Conservation (phyloP, 768 basidiomycete genomes). For the Solioccasus polychromus region DNA sequence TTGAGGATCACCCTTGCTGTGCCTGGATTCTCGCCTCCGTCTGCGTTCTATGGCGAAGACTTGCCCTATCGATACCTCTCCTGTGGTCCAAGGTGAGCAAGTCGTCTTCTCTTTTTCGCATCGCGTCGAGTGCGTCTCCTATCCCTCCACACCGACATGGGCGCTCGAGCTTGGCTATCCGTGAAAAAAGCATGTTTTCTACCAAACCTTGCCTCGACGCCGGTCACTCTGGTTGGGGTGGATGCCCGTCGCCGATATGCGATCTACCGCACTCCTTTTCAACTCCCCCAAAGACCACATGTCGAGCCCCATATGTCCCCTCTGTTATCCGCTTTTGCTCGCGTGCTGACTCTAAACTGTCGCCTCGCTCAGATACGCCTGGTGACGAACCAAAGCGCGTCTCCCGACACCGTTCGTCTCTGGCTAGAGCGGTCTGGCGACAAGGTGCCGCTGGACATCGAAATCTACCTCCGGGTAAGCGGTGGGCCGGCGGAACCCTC, state of each 20-base stretch:
- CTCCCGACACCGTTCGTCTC: constrained; percentile 75
- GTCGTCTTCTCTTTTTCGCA: background rate
- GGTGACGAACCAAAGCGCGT: constrained; percentile 63
- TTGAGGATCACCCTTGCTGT: constrained; percentile 67
- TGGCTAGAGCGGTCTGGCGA: constrained; percentile 81
- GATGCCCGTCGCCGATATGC: background rate
- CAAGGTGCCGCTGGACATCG: constrained; percentile 71
- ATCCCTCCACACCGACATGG: constrained; percentile 17
- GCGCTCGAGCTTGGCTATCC: constrained; percentile 16
- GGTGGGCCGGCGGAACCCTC: constrained; percentile 23
- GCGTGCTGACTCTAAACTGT: background rate
- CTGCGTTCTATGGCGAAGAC: constrained; percentile 61
- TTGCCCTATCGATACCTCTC: constrained; percentile 61
- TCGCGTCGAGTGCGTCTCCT: constrained; percentile 2
- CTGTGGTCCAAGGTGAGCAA: constrained; percentile 75
- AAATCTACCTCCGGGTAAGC: constrained; percentile 66
- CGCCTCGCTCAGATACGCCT: constrained; percentile 58
- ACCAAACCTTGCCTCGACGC: background rate
- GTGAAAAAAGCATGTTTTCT: constrained; percentile 14
- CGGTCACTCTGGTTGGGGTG: background rate
- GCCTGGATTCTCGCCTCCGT: constrained; percentile 76
- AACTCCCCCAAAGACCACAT: background rate
- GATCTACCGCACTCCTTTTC: background rate
- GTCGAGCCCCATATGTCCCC: background rate
- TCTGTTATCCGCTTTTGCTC: constrained; percentile 4